Base-by-base conservation (phyloP, 352 stramenopile species). In the Phytophthora nicotianae region DNA sequence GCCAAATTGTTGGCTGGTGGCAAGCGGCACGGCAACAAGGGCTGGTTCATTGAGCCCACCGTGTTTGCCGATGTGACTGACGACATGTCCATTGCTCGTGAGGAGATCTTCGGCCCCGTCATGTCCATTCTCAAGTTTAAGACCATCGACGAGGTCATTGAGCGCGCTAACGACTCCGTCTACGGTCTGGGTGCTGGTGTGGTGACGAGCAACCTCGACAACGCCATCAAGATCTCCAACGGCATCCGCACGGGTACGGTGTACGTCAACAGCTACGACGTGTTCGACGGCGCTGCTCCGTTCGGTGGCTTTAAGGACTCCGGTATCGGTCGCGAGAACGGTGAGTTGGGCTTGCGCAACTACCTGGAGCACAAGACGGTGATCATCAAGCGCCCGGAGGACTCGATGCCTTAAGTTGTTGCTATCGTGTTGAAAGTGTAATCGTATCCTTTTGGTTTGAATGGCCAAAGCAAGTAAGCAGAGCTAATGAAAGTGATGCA, bases 61-160 rank as follows among this genome's bases (percentile, higher is more conserved):
- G 84, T 99, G 38, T 83, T 99, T 23, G 88, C 71, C 1, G 81
- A 91, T 32, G 75, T 91, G 20, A 78, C 58, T 43, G 84, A 88
- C 65, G 76, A 94, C 72, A 96, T 96, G 83, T 91, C 69, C 19
- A 97, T 98, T 58, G 89, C 86, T 19, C 75, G 85, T 42, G 89
- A 98, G 55, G 93, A 98, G 75, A 93, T 98, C 49, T 98, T 98
- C 65, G 92, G 93, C n/a, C 90, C 90, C 3, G 86, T 98, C 20
- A 91, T 97, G 76, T 75, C 58, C 4, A 89, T 98, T 29, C 65
- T 97, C 50, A 92, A 93, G 63, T 98, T 97, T 66, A 87, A 91
- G 65, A 90, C 75, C 20, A 75, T 97, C 29, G 86, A 97, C 40
- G 91, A 98, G 52, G 90, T 93, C 14, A 90, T 98, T 47, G 21